Evolutionary conservation across 352 stramenopile genomes (phyloP), one percentile per base, ranked within the genome.

Genomic region (Phytophthora colocasiae): DNA sequence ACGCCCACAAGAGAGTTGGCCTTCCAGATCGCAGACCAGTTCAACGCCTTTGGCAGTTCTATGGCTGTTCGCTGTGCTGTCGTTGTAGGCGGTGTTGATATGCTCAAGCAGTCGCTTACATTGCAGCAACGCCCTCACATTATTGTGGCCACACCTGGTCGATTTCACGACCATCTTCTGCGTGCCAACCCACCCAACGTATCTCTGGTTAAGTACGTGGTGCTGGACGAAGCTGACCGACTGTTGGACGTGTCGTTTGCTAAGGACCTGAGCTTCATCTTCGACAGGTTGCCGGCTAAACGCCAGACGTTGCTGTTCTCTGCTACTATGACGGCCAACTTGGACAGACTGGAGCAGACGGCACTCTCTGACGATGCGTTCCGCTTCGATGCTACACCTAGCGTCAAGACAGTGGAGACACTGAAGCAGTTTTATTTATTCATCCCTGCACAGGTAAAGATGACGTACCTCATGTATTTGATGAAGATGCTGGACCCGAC

Each of bases 361-460:
- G 85, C 86, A 45, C 72, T 95, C 39, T 87, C 75, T 9, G 49
- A 71, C 11, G 51, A 79, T 24, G 73, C 71, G 22, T 93, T 91
- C 70, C 79, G 78, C 32, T 95, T 91, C 45, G 84, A 96, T 39
- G 85, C 77, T 5, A 95, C 81, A 26, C 79, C 83, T 9, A 91
- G 83, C 24, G 65, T 92, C 48, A 97, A 96, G 66, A 97, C 98
- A 11, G 96, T 98, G 46, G 69, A 83, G 29, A 96, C 92, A 31
- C 80, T 99, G 8, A 93, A 96, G 52, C 96, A 99, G 81, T 87
- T 98, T 76, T 99, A 99, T 78, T 83, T 99, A 63, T 98, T 99
- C 72, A 98, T 99, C 75, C 98, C 98, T 4, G 85, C 88, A 29
- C 86, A 98, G 62, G 92, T 99, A 55, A 98, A 99, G 67, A 93